These are phyloP conservation scores for Coemansia sp. DNA, from an alignment of 192 early-diverging fungal genomes.

Conservation along the genomic window DNA sequence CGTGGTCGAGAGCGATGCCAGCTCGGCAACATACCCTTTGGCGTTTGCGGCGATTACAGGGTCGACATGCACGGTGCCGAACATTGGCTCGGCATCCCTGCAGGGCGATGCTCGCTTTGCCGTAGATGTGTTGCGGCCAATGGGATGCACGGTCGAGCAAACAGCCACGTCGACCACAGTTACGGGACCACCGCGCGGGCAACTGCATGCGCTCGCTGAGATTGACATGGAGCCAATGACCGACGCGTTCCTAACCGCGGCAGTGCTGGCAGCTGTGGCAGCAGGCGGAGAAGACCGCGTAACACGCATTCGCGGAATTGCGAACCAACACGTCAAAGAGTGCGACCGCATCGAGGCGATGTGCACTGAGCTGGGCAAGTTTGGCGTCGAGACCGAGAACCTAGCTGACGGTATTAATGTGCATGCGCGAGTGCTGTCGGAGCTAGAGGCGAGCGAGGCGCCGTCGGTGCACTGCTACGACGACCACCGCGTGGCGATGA, in stretches of 20 bases:
- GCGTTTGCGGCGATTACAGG: conserved; percentile 97
- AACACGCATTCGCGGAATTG: conserved; percentile 91
- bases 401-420: conserved; percentile 91
- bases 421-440: conserved; percentile 59
- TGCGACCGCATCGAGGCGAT: conserved; percentile 97
- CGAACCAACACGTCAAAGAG: conserved; percentile 98
- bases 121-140: conserved; percentile 82
- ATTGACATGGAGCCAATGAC: conserved; percentile 99
- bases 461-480: conserved; percentile 90
- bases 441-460: conserved; percentile 51
- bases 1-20: conserved; percentile 93
- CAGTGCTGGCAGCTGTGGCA: conserved; percentile 89
- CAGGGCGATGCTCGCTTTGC: conserved; percentile 94
- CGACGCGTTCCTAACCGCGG: conserved; percentile 96
- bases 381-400: conserved; percentile 82
- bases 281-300: conserved; percentile 45
- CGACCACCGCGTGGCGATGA: conserved; percentile 98
- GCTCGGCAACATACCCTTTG: conserved; percentile 95
- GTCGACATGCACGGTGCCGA: conserved; percentile 79
- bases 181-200: conserved; percentile 72
- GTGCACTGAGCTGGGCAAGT: conserved; percentile 87
- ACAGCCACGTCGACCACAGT: conserved; percentile 89
- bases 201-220: conserved; percentile 65
- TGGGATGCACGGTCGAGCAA: conserved; percentile 92
- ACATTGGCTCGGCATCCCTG: conserved; percentile 89